Conservation (phyloP, 352 stramenopile genomes). For the Thalassiosira hispida region DNA sequence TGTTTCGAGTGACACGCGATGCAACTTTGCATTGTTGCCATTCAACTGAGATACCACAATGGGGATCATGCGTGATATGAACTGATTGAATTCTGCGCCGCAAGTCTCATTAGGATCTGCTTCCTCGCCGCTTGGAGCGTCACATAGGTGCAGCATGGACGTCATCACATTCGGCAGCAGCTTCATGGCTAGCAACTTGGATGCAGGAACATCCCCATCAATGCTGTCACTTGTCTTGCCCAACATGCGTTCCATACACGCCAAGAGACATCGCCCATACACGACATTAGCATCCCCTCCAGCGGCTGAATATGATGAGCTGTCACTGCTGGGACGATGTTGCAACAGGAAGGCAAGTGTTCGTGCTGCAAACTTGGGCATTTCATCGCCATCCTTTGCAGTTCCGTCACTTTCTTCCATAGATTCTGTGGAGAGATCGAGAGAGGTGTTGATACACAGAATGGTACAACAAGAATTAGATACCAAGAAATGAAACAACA, state of each 20-base stretch:
- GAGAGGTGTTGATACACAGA: no score
- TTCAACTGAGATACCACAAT: constrained; percentile 26
- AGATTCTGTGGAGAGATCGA: constrained; percentile 23
- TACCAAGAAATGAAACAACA: no score
- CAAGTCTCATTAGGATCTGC: constrained; percentile 12
- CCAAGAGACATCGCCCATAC: constrained; percentile 60
- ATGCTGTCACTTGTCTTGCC: constrained; percentile 4
- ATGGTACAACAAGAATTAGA: no score
- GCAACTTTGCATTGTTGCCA: constrained; percentile 8
- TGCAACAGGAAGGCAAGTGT: constrained; percentile 66
- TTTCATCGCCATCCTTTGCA: not conserved
- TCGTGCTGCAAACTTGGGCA: constrained; percentile 54
- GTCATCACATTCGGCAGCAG: constrained; percentile 46
- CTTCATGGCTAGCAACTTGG: constrained; percentile 65
- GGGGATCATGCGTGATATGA: constrained; percentile 34
- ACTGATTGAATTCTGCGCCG: constrained; percentile 47
- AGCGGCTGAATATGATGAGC: constrained; percentile 29
- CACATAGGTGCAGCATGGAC: constrained; percentile 44
- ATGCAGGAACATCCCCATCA: not conserved
- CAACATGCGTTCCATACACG: constrained; percentile 53
- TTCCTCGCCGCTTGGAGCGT: constrained; percentile 11
- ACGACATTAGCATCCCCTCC: constrained; percentile 34
- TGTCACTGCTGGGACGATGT: constrained; percentile 40
- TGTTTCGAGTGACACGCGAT: constrained; percentile 25
- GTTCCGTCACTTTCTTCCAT: not conserved